Percentiles rank a stretch among this genome's conserved stretches.
These are phyloP conservation scores for Sporothrix variecibatus DNA, from an alignment of 2,329 filamentous ascomycete species.

Conservation along the genomic window DNA sequence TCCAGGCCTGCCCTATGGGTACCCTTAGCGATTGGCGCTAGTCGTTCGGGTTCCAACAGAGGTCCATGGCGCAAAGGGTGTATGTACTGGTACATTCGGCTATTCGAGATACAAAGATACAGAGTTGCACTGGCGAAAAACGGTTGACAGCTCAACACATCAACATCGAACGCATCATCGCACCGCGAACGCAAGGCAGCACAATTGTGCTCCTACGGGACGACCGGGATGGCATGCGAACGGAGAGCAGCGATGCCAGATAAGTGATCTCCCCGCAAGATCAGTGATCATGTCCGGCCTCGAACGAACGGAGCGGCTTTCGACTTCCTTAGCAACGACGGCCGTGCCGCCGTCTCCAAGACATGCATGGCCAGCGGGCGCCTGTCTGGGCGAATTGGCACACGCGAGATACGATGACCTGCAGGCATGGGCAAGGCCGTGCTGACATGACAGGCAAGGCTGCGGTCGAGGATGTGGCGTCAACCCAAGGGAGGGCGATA, in stretches of 20 bases:
- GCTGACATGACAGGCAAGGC: conserved; percentile 13
- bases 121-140: neutral
- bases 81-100: conserved; percentile 17
- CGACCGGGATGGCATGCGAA: neutral
- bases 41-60: neutral
- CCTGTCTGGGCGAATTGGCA: neutral
- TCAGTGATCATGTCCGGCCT: neutral
- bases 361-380: neutral
- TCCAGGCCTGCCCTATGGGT: neutral
- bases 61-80: neutral
- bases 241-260: neutral
- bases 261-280: neutral
- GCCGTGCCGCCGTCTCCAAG: neutral
- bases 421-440: neutral
- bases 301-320: neutral
- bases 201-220: neutral
- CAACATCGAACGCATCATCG: neutral
- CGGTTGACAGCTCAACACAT: conserved; percentile 15
- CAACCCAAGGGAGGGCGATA: neutral
- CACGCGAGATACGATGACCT: neutral
- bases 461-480: neutral
- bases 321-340: neutral
- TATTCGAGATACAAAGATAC: neutral
- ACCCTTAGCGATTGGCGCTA: neutral
- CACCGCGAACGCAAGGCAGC: neutral